These are phyloP conservation scores for Leptomonas pyrrhocoris DNA, from an alignment of 208 protist genomes.

Conservation along the genomic window DNA sequence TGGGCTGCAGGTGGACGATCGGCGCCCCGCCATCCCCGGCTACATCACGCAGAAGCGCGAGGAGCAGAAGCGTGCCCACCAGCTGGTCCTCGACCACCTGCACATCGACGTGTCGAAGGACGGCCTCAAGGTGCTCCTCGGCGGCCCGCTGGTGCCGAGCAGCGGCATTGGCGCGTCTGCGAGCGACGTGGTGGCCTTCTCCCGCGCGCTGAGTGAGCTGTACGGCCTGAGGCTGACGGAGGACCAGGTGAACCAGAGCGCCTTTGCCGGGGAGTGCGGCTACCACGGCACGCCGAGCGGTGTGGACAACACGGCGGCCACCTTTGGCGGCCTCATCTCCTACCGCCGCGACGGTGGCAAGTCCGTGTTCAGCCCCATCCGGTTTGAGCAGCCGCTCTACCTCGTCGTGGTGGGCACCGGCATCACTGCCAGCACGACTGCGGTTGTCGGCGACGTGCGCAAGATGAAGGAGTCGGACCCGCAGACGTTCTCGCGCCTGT, in stretches of 20 bases:
- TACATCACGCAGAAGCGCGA: constrained; percentile 78
- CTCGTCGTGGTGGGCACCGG: constrained; percentile 84
- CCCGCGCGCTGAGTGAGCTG: no score
- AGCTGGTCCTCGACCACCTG: constrained; percentile 76
- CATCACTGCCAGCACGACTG: no score
- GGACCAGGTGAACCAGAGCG: constrained; percentile 67
- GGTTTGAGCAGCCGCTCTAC: constrained; percentile 44
- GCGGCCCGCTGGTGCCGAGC: constrained; percentile 75
- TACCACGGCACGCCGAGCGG: constrained; percentile 92
- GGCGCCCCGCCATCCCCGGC: constrained; percentile 72
- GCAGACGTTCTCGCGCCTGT: no score
- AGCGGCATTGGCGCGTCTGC: no score
- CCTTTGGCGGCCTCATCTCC: constrained; percentile 83
- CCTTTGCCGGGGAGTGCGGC: constrained; percentile 73
- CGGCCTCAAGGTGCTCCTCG: constrained; percentile 63
- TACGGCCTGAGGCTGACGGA: constrained; percentile 64
- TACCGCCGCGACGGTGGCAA: constrained; percentile 46
- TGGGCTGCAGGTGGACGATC: constrained; percentile 68
- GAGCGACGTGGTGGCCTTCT: no score
- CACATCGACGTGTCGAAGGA: constrained; percentile 62
- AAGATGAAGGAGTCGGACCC: no score
- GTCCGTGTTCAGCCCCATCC: constrained; percentile 43
- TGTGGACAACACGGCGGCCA: constrained; percentile 89
- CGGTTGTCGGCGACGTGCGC: no score
- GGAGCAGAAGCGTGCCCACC: constrained; percentile 77